phyloP scores from a whole-genome alignment of 257 asterid species.

The Fraxinus quadrangulata region DNA sequence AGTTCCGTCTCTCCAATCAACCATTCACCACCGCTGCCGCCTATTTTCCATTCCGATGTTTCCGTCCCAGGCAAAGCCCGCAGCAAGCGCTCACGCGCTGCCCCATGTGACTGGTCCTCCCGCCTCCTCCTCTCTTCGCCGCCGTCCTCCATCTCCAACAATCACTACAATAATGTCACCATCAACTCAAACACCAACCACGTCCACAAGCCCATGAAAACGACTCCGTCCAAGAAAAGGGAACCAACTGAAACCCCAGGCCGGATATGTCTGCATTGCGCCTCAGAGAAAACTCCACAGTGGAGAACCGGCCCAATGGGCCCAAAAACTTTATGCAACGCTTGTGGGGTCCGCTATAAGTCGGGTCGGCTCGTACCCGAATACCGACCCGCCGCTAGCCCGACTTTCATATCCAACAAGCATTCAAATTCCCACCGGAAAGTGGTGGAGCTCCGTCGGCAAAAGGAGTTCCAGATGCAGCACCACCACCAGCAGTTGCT shows the following conservation, averaged over 20 bases:
- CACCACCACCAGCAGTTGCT: conserved; percentile 53
- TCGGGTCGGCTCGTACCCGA: conserved; percentile 97
- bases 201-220: conserved; percentile 22
- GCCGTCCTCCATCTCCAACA: conserved; percentile 3
- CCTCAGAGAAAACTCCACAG: conserved; percentile 93
- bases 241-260: conserved; percentile 56
- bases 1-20: conserved; percentile 14
- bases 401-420: conserved; percentile 70
- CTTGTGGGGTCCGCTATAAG: conserved; percentile 94
- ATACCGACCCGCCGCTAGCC: conserved; percentile 97
- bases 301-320: conserved; percentile 99
- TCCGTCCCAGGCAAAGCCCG: conserved; percentile 94
- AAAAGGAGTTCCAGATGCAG: conserved; percentile 66
- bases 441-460: conserved; percentile 91
- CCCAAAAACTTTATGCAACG: conserved; percentile 92
- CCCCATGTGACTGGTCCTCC: conserved; percentile 94
- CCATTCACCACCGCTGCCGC: conserved; percentile 45
- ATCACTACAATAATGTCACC: background rate
- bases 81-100: conserved; percentile 93
- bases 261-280: conserved; percentile 87
- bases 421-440: conserved; percentile 98
- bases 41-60: conserved; percentile 63
- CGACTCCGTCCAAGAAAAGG: conserved; percentile 39
- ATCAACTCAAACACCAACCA: background rate
- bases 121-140: conserved; percentile 70